A percentile compares a stretch with the other conserved stretches of the same genome.
These are phyloP conservation scores for Paratinospora sagittata DNA, from an alignment of 164 flowering plant species.

Conservation along the genomic window DNA sequence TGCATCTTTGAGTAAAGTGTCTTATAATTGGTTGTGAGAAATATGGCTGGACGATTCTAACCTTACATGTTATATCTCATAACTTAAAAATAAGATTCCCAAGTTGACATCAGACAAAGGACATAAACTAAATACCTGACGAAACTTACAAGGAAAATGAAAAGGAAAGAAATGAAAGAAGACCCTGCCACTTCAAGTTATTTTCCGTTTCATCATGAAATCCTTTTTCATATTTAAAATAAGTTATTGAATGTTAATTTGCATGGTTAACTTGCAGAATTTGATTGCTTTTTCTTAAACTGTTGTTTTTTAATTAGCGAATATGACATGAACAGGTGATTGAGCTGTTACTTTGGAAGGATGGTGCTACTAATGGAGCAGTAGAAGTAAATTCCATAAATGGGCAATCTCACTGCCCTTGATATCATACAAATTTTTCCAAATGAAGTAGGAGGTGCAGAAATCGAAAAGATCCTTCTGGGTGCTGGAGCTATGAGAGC, in stretches of 20 bases:
- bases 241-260: not conserved
- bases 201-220: no score
- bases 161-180: no score
- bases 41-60: no score
- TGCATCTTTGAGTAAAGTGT: no score
- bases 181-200: no score
- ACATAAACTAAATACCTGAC: no score
- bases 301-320: not conserved
- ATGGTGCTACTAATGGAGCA: not conserved
- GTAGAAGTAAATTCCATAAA: constrained; percentile 28
- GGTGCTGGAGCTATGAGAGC: constrained; percentile 27
- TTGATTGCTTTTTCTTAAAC: not conserved
- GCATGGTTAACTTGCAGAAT: not conserved
- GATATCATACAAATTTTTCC: constrained; percentile 24
- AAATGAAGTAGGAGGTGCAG: constrained; percentile 28
- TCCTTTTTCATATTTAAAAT: not conserved
- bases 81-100: no score
- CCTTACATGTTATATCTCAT: no score
- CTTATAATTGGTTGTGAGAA: no score
- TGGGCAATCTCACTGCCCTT: constrained; percentile 29
- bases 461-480: constrained; percentile 20
- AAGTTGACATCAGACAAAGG: no score
- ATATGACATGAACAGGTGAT: not conserved
- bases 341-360: constrained; percentile 17
- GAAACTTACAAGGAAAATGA: no score